A percentile compares a stretch with the other conserved stretches of the same genome.
Evolutionary conservation across 108 stramenopile genomes (phyloP).

Genomic region (Mediolabrus comicus): DNA sequence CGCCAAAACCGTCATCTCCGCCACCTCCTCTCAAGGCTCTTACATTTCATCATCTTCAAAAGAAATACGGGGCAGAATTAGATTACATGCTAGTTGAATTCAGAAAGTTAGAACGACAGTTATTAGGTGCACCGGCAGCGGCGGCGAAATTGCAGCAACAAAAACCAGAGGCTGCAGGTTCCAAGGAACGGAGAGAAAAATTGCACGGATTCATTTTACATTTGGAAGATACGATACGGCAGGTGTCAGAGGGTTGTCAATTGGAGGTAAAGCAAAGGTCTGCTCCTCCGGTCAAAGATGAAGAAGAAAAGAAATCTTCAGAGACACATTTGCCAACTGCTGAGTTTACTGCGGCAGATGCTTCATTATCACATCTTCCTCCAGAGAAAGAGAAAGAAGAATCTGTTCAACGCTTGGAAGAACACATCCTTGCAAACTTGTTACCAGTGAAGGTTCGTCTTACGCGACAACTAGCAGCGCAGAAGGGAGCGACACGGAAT

Average conservation of each 20-base stretch:
- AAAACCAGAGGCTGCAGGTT: slow-evolving; percentile 66
- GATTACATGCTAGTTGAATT: slow-evolving; percentile 86
- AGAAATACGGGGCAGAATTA: slow-evolving; percentile 70
- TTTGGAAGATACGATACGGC: slow-evolving; percentile 76
- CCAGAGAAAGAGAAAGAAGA: slow-evolving; percentile 72
- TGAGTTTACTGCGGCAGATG: slow-evolving; percentile 34
- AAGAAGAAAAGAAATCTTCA: slow-evolving; percentile 21
- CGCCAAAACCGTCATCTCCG: slow-evolving; percentile 2
- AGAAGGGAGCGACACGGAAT: slow-evolving; percentile 80
- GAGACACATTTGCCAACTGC: slow-evolving; percentile 18
- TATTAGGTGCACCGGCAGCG: slow-evolving; percentile 59
- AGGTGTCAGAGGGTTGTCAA: slow-evolving; percentile 65
- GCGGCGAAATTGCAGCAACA: slow-evolving; percentile 21
- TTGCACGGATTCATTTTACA: slow-evolving; percentile 84
- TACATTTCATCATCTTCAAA: slow-evolving; percentile 56
- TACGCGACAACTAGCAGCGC: slow-evolving; percentile 79
- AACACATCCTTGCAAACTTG: slow-evolving; percentile 83
- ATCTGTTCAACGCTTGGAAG: slow-evolving; percentile 77
- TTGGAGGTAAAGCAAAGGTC: slow-evolving; percentile 36
- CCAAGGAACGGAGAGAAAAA: slow-evolving; percentile 79
- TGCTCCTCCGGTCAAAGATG: neutral
- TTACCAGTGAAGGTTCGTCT: slow-evolving; percentile 82
- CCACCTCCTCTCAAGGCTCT: slow-evolving; percentile 53
- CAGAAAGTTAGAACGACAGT: slow-evolving; percentile 77
- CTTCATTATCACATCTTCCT: slow-evolving; percentile 45